These are phyloP conservation scores for Clathrospora elynae DNA, from an alignment of 2,329 filamentous ascomycete genomes.

Conservation along the genomic window DNA sequence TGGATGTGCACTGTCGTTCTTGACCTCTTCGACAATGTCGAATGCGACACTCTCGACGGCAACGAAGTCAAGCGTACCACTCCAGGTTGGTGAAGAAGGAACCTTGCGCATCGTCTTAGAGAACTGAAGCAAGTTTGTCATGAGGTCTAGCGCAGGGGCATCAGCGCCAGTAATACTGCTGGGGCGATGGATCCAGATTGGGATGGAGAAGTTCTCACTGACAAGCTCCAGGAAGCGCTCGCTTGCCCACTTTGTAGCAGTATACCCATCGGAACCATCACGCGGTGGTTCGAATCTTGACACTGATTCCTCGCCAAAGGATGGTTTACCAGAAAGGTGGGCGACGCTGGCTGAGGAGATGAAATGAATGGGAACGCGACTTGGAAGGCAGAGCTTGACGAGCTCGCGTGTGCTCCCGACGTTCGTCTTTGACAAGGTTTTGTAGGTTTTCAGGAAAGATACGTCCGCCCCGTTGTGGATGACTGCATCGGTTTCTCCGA, in stretches of 20 bases:
- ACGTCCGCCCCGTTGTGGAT: constrained; percentile 20
- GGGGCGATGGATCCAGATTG: constrained; percentile 10
- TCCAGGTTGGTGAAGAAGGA: too few species aligned
- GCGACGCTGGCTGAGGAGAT: constrained; percentile 7
- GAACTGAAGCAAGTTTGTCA: too few species aligned
- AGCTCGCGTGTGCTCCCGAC: constrained; percentile 8
- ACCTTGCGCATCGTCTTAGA: too few species aligned
- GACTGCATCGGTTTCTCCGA: constrained; percentile 2
- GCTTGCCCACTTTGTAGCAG: constrained; percentile 49
- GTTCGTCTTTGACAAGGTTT: constrained; percentile 6
- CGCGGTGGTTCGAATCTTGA: constrained; percentile 24
- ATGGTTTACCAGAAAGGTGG: background rate
- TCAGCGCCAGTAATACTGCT: constrained; percentile 8
- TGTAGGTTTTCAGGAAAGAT: constrained; percentile 13
- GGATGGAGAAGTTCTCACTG: background rate
- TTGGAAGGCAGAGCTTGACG: background rate
- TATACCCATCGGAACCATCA: constrained; percentile 45
- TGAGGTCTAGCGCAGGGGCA: too few species aligned
- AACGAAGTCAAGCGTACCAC: too few species aligned
- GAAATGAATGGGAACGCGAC: constrained; percentile 1
- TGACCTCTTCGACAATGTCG: too few species aligned
- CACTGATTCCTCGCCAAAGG: constrained; percentile 1
- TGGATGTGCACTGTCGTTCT: too few species aligned
- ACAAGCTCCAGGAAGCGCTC: constrained; percentile 46
- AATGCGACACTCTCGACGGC: too few species aligned